Base-by-base conservation (phyloP, 2,329 filamentous ascomycete genomes). In the Teratosphaeria epicoccoides region DNA sequence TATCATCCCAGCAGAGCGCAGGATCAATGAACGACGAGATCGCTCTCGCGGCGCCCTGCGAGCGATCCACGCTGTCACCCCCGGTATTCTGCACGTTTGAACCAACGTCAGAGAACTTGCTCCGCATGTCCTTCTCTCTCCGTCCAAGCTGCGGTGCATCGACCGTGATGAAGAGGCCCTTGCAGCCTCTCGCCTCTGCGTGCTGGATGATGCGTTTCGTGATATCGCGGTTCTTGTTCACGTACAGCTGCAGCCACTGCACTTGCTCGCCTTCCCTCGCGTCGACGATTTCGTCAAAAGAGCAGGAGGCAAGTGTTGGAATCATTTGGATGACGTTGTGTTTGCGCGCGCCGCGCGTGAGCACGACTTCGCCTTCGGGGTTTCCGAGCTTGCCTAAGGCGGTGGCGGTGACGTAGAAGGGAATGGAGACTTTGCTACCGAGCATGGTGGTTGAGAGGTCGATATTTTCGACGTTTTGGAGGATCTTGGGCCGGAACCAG, bases 301-400 rank as follows among this genome's bases (percentile, higher is more conserved):
- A 93, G 74, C 93, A 97, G 2, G 89, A 96, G 2, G 93, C 93
- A 6, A 98, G 78, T 2, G 93, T 98, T 1, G 93, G 93, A 55
- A 98, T 97, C 93, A 98, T 98, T 71, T 98, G 93, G 55, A 97
- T 81, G 49, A 97, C 85, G 65, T 90, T 82, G 76, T 97, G 91
- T 65, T 85, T 87, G 66, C 79, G 78, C 1, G 93, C 85, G 14
- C 88, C 89, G 52, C 83, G 80, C 0, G 93, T 97, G 52, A 98
- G 79, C 9, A 95, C 76, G 4, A 96, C 89, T 70, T 98, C 93
- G 61, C 93, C 93, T 69, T 97, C 93, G 0, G 86, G 86, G 67
- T 98, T 80, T 53, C 93, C 93, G 3, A 98, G 82, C 72, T 97
- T 97, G 60, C 93, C 93, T 6, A 98, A 80, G 0, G 93, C 93